These are phyloP conservation scores for Tephrocybe sp. DNA, from an alignment of 768 basidiomycete species.

Conservation along the genomic window DNA sequence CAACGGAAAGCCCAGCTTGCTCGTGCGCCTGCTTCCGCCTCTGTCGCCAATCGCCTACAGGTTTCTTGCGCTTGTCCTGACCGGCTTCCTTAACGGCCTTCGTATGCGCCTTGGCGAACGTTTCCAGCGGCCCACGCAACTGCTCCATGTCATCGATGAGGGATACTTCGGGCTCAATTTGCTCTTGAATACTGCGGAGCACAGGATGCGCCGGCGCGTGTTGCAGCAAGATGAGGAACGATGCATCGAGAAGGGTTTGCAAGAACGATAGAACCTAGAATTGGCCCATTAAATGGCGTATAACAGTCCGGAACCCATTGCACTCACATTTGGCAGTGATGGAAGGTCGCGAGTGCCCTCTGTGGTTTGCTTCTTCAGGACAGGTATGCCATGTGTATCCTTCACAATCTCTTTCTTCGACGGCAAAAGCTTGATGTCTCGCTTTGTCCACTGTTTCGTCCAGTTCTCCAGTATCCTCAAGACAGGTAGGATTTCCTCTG, in stretches of 20 bases:
- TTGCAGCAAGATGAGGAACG: constrained; percentile 66
- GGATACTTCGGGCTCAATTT: constrained; percentile 55
- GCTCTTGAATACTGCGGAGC: constrained; percentile 47
- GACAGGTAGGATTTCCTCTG: constrained; percentile 46
- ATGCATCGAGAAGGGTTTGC: constrained; percentile 69
- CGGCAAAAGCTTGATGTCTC: constrained; percentile 37
- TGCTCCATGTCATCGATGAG: constrained; percentile 50
- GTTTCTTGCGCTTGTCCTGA: constrained; percentile 33
- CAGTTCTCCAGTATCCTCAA: constrained; percentile 50
- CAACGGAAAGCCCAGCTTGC: constrained; percentile 52
- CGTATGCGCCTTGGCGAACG: constrained; percentile 57
- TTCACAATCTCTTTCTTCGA: constrained; percentile 37
- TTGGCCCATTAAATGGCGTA: background rate
- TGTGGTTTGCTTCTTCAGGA: constrained; percentile 22
- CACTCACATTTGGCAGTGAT: constrained; percentile 40
- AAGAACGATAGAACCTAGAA: constrained; percentile 57
- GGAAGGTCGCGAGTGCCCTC: constrained; percentile 35
- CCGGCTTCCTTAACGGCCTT: constrained; percentile 45
- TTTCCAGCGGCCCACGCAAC: constrained; percentile 62
- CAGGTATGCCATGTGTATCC: constrained; percentile 40
- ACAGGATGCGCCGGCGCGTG: constrained; percentile 57
- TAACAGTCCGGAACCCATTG: background rate
- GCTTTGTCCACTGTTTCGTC: constrained; percentile 38
- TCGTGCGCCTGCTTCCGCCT: constrained; percentile 54
- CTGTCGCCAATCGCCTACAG: constrained; percentile 47